Base-by-base conservation (phyloP, 345 rosid genomes). In the Lenwebbia sp. region DNA sequence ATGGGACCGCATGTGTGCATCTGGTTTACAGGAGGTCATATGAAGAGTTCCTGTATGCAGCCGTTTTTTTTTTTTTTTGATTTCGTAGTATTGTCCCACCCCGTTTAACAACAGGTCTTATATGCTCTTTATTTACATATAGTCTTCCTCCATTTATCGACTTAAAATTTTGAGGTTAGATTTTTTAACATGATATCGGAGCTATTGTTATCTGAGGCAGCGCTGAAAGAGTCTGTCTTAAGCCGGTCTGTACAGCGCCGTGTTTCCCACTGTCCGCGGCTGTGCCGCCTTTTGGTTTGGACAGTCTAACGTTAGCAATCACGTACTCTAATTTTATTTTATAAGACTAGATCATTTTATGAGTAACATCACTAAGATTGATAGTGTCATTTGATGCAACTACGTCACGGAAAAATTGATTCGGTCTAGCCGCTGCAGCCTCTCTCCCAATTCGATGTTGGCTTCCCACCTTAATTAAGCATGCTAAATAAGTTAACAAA, bases 81-180 rank as follows among this genome's bases (percentile, higher is more conserved):
- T 62, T 62, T 33, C 4, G 3, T 17, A 55, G 10, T 55, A 22
- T 0, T 17, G 9, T 33, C 25, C 1, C 25, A 37, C 0, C 0
- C 10, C 1, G 0, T 6, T 70, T 19, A 10, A 17, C 47, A 70
- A 33, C 44, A 0, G 0, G 19, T 33, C 5, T 33, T 7, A 8
- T 70, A 33, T 30, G 3, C 5, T 70, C 10, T 70, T 4, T 19
- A 70, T 10, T 1, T 70, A 19, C 13, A 70, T 10, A 9, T 19
- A 6, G 0, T 37, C 0, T 33, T 19, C 25, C 1, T 70, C 10
- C 17, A 19, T 9, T 0, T 33, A 19, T 2, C 0, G 1, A 0
- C 5, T 37, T 70, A 33, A 65, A 2, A 2, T 54, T 54, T 21
- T 7, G 6, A 0, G 23, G 11, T 62, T 62, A 62, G 1, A 62